Base-by-base conservation (phyloP, 2,329 filamentous ascomycete species). In the Ascochyta pisi region DNA sequence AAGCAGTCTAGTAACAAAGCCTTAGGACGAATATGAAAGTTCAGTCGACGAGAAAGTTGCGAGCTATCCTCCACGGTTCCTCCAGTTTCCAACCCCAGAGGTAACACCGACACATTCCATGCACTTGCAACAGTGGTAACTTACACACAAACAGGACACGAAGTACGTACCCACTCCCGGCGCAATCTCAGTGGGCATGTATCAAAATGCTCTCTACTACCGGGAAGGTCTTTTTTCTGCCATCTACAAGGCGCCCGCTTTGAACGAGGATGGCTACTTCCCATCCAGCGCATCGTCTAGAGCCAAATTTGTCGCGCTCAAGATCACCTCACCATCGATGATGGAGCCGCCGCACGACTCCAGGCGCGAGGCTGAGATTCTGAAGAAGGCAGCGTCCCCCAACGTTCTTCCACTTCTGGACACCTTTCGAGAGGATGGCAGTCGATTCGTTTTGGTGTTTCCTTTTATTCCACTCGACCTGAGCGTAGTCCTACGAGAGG, bases 331-430 rank as follows among this genome's bases (percentile, higher is more conserved):
- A 26, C 88, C 91, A 29, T 87, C 87, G 34, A 81, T 83, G 50
- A 86, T 89, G 77, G 83, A 87, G 34, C 87, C 90, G 55, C 95
- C 95, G 9, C 95, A 99, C 76, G 88, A 96, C 71, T 89, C 92
- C 1, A 79, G 83, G 42, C 87, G 91, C 39, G 95, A 99, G 78
- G 87, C 88, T 48, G 86, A 88, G 61, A 88, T 98, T 42, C 82
- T 99, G 2, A 74, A 75, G 26, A 76, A 80, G 10, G 80, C 91
- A 15, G 81, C 80, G 24, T 82, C 82, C 38, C 79, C 82, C 53
- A 84, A 81, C 45, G 79, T 90, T 46, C 82, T 98, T 52, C 80
- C 85, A 0, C 81, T 99, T 4, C 74, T 92, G 5, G 87, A 91
- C 37, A 87, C 86, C 0, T 93, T 96, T 65, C 77, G 77, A 10